Evolutionary conservation across 352 stramenopile species (phyloP).

Genomic region (Phytopythium mirpurense): DNA sequence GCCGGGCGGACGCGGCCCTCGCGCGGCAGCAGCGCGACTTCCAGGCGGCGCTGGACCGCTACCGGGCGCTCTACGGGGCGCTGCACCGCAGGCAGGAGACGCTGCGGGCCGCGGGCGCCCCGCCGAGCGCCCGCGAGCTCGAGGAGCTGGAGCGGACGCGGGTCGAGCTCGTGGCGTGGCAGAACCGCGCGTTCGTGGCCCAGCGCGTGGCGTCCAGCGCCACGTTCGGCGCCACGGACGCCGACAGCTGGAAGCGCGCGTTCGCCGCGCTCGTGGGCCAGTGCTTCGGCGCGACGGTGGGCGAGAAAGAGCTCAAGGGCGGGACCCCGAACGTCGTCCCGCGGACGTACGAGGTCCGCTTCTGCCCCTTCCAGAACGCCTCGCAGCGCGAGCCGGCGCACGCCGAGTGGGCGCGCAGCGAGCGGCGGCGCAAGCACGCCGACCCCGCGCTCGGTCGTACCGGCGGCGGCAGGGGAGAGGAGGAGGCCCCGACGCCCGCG

Average conservation of each 20-base stretch:
- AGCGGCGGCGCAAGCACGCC: slow-evolving; percentile 37
- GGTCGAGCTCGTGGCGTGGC: slow-evolving; percentile 33
- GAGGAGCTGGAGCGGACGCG: slow-evolving; percentile 14
- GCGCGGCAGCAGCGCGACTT: slow-evolving; percentile 21
- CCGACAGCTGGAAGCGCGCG: slow-evolving; percentile 27
- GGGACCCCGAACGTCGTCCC: slow-evolving; percentile 73
- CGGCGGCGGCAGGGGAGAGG: slow-evolving; percentile 19
- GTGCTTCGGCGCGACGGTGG: slow-evolving; percentile 60
- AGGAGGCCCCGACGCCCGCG: slow-evolving; percentile 2
- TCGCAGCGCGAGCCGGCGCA: slow-evolving; percentile 69
- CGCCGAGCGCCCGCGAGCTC: slow-evolving; percentile 29
- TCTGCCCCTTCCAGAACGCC: slow-evolving; percentile 82
- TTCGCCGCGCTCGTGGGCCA: slow-evolving; percentile 54
- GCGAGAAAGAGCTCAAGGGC: slow-evolving; percentile 73
- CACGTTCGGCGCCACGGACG: slow-evolving; percentile 42
- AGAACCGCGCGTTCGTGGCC: slow-evolving; percentile 51
- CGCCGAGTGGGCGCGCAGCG: slow-evolving; percentile 36
- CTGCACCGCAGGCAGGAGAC: slow-evolving; percentile 26
- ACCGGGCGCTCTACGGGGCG: slow-evolving; percentile 15
- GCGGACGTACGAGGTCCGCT: slow-evolving; percentile 48
- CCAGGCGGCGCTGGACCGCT: slow-evolving; percentile 10
- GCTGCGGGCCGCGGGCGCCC: slow-evolving; percentile 11
- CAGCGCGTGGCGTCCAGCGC: slow-evolving; percentile 28
- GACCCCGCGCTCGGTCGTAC: slow-evolving; percentile 4
- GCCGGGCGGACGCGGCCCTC: slow-evolving; percentile 18